Evolutionary conservation across 768 basidiomycete species (phyloP).

Genomic region (Hydnomerulius pinastri): DNA sequence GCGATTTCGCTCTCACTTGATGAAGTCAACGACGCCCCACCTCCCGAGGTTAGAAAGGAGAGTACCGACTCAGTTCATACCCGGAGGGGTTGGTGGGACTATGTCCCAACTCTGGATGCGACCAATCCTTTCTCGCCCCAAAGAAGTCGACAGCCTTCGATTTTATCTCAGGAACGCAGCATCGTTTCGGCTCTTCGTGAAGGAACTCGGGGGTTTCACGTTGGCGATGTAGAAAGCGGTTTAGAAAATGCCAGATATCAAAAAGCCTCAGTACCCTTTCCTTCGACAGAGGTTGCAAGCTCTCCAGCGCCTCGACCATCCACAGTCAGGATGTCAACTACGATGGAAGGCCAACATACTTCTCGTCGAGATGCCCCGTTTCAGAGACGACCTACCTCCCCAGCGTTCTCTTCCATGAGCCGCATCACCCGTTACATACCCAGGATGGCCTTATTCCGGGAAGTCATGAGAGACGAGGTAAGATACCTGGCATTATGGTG

Average conservation of each 20-base stretch:
- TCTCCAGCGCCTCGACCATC: constrained; percentile 12
- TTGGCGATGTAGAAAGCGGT: background rate
- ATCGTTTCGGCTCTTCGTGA: constrained; percentile 1
- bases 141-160: background rate
- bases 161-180: constrained; percentile 9
- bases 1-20: constrained; percentile 51
- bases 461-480: constrained; percentile 67
- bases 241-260: constrained; percentile 1
- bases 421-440: constrained; percentile 51
- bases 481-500: constrained; percentile 14
- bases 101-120: constrained; percentile 37
- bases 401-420: constrained; percentile 38
- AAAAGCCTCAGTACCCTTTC: constrained; percentile 4
- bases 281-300: constrained; percentile 4
- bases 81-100: constrained; percentile 58
- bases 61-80: constrained; percentile 7
- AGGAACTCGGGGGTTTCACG: background rate
- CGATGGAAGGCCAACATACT: constrained; percentile 7
- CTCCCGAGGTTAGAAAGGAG: constrained; percentile 6
- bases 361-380: constrained; percentile 11
- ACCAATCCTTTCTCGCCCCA: background rate
- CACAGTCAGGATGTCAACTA: constrained; percentile 15
- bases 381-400: constrained; percentile 18
- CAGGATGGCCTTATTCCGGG: constrained; percentile 52
- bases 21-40: constrained; percentile 31